A percentile compares a stretch with the other conserved stretches of the same genome.
Conservation (phyloP, 164 flowering plant genomes). For the Aristolochia fimbriata region DNA sequence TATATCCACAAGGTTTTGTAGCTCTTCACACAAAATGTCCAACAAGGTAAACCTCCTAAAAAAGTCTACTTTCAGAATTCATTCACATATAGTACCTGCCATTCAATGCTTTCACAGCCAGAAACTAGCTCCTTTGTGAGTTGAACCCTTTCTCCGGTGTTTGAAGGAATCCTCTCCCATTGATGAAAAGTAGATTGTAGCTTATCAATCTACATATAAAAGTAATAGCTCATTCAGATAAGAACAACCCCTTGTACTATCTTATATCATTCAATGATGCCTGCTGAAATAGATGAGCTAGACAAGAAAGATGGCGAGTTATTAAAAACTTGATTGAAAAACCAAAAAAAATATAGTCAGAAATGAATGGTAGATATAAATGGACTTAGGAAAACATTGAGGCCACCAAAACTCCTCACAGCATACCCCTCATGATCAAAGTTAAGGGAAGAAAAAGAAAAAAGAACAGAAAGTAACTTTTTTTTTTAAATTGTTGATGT, state of each 20-base stretch:
- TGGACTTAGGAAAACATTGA: too few relatives aligned
- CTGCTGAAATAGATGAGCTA: not conserved
- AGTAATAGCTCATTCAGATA: not conserved
- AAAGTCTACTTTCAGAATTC: not conserved
- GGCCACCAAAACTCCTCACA: too few relatives aligned
- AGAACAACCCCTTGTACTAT: not conserved
- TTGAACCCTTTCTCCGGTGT: constrained; percentile 39
- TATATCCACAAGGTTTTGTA: too few relatives aligned
- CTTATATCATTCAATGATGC: not conserved
- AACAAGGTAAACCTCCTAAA: too few relatives aligned
- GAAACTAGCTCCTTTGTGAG: constrained; percentile 60
- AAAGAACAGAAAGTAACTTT: too few relatives aligned
- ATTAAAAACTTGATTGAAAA: not conserved
- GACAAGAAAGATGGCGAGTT: not conserved
- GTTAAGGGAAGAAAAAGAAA: too few relatives aligned
- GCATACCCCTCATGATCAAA: too few relatives aligned
- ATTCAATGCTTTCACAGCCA: constrained; percentile 77
- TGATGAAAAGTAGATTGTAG: constrained; percentile 57
- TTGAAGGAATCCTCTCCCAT: constrained; percentile 58
- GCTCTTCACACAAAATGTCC: too few relatives aligned
- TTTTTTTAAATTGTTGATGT: too few relatives aligned
- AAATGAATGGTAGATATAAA: too few relatives aligned
- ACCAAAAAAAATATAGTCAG: too few relatives aligned
- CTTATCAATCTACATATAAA: constrained; percentile 60
- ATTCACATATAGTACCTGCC: constrained; percentile 61